phyloP scores from a whole-genome alignment of 345 rosid species.

The Hypericum perforatum region DNA sequence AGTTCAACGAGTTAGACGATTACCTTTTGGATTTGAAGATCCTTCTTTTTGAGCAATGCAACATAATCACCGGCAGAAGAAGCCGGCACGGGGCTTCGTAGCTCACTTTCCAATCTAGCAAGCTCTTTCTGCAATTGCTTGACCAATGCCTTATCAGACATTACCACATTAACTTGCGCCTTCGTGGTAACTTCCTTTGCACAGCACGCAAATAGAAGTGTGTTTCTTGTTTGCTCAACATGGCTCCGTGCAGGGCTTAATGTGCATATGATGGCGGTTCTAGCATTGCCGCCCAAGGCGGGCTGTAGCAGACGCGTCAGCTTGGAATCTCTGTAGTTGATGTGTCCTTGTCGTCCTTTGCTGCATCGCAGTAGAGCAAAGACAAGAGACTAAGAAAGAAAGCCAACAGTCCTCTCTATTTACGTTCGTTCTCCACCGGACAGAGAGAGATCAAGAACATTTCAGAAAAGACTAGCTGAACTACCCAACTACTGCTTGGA shows the following conservation, averaged over 20 bases:
- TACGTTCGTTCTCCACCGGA: too few relatives aligned
- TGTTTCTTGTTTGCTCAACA: conserved; percentile 97
- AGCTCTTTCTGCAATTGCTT: conserved; percentile 86
- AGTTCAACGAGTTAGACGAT: neutral
- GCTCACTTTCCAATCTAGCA: conserved; percentile 88
- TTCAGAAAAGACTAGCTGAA: too few relatives aligned
- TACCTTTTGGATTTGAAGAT: conserved; percentile 90
- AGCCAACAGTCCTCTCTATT: neutral
- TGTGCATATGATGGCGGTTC: conserved; percentile 93
- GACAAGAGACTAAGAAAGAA: neutral
- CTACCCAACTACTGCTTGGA: too few relatives aligned
- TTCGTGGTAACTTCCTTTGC: conserved; percentile 96
- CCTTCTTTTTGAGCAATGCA: conserved; percentile 66
- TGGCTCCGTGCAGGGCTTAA: conserved; percentile 95
- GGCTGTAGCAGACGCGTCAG: conserved; percentile 91
- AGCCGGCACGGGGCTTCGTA: conserved; percentile 57
- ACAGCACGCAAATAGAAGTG: conserved; percentile 90
- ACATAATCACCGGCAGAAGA: conserved; percentile 50
- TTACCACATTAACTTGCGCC: conserved; percentile 93
- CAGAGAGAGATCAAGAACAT: too few relatives aligned
- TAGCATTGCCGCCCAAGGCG: conserved; percentile 92
- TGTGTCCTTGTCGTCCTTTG: conserved; percentile 86
- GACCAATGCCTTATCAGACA: conserved; percentile 98
- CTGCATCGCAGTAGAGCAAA: conserved; percentile 32
- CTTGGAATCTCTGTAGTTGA: conserved; percentile 95